Percentiles rank a stretch among this genome's conserved stretches.
These are phyloP conservation scores for Rhizopus microsporus DNA, from an alignment of 371 early-diverging fungal species.

Conservation along the genomic window DNA sequence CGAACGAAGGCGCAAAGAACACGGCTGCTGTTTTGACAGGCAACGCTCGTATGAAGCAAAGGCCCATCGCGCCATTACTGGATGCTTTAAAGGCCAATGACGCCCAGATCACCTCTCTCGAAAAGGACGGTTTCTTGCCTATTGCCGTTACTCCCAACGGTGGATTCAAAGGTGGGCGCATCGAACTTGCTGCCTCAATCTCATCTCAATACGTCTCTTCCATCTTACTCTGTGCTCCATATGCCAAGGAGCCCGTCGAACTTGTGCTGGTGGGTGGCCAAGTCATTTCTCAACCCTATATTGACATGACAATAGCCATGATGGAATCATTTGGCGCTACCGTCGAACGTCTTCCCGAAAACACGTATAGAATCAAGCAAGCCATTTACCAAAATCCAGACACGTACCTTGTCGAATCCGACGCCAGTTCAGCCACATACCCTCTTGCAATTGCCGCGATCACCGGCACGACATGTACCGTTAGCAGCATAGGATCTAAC, in stretches of 20 bases:
- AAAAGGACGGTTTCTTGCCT: constrained; percentile 86
- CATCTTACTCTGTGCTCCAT: constrained; percentile 94
- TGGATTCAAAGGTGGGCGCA: constrained; percentile 87
- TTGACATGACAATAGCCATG: constrained; percentile 98
- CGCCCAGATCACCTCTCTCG: constrained; percentile 74
- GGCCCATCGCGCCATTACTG: constrained; percentile 92
- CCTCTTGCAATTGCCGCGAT: constrained; percentile 97
- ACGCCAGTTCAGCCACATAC: constrained; percentile 97
- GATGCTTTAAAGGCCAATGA: constrained; percentile 83
- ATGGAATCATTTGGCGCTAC: constrained; percentile 92
- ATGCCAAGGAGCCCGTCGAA: constrained; percentile 80
- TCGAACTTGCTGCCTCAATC: constrained; percentile 89
- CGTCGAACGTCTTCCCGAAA: constrained; percentile 75
- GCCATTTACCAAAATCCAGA: constrained; percentile 80
- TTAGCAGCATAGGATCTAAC: constrained; percentile 87
- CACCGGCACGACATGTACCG: constrained; percentile 85
- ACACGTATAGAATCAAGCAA: constrained; percentile 82
- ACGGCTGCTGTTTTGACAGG: constrained; percentile 81
- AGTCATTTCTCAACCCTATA: constrained; percentile 97
- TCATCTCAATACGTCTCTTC: constrained; percentile 98
- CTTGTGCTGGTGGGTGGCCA: constrained; percentile 87
- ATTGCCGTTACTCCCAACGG: constrained; percentile 75
- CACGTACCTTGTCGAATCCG: constrained; percentile 89
- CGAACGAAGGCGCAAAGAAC: constrained; percentile 35
- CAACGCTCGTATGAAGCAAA: constrained; percentile 96